Evolutionary conservation across 2,329 filamentous ascomycete genomes (phyloP).

Genomic region (Cordyceps pruinosa): DNA sequence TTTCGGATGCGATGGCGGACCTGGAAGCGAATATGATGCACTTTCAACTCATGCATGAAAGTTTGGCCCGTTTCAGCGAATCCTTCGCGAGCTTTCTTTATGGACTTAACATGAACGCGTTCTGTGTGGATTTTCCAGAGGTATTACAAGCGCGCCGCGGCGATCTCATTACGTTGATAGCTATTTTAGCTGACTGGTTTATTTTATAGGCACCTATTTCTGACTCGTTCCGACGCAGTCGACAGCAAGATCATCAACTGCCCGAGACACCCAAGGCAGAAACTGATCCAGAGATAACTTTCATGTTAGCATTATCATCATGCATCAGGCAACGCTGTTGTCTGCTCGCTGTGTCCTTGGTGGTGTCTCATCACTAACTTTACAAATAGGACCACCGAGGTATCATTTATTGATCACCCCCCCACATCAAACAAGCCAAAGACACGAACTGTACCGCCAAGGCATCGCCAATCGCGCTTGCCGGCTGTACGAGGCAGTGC

Average conservation of each 20-base stretch:
- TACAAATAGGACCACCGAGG: constrained; percentile 72
- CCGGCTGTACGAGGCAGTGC: constrained; percentile 38
- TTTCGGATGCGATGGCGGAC: constrained; percentile 90
- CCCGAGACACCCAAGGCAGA: constrained; percentile 24
- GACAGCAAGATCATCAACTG: constrained; percentile 47
- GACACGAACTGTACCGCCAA: constrained; percentile 38
- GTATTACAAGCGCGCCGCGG: constrained; percentile 38
- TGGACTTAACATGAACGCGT: constrained; percentile 97
- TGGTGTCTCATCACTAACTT: constrained; percentile 15
- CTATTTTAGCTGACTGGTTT: background rate
- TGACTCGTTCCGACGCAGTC: constrained; percentile 71
- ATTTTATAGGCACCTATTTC: constrained; percentile 62
- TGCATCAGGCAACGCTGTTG: background rate
- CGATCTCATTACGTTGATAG: background rate
- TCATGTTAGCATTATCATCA: constrained; percentile 55
- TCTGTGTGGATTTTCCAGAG: constrained; percentile 96
- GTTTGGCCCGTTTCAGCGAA: constrained; percentile 85
- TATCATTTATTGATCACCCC: constrained; percentile 84
- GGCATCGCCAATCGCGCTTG: constrained; percentile 39
- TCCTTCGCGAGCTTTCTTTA: constrained; percentile 94
- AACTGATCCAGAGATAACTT: constrained; percentile 67
- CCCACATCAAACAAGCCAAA: constrained; percentile 45
- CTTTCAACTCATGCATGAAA: constrained; percentile 94
- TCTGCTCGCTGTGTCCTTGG: background rate
- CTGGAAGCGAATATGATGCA: constrained; percentile 97